Evolutionary conservation across 2,329 filamentous ascomycete genomes (phyloP).

Genomic region (Botrytis medusae): DNA sequence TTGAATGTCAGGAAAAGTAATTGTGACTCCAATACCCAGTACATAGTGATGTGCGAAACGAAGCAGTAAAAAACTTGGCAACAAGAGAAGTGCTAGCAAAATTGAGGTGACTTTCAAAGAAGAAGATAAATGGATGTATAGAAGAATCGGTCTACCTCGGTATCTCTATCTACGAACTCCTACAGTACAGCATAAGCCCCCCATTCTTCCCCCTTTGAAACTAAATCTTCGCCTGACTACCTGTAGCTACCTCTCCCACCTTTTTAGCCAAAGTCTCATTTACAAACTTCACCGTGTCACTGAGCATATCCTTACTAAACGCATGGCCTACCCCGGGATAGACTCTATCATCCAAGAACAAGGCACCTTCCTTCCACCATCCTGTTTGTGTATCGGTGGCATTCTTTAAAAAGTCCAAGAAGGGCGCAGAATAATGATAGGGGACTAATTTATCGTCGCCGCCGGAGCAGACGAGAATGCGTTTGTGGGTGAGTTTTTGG

Average conservation of each 20-base stretch:
- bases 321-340: constrained; percentile 69
- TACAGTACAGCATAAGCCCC: not conserved
- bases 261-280: constrained; percentile 40
- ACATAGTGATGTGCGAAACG: not conserved
- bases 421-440: constrained; percentile 58
- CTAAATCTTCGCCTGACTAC: constrained; percentile 30
- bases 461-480: constrained; percentile 63
- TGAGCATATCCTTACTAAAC: constrained; percentile 67
- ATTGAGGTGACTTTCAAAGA: not conserved
- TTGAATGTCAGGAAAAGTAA: not conserved
- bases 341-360: constrained; percentile 63
- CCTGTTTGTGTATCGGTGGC: constrained; percentile 42
- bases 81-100: not conserved
- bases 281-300: constrained; percentile 65
- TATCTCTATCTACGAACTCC: too few species aligned
- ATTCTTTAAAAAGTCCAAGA: constrained; percentile 60
- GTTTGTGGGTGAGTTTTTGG: constrained; percentile 58
- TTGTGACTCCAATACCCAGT: not conserved
- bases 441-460: constrained; percentile 72
- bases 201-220: too few species aligned
- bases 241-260: not conserved
- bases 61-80: not conserved
- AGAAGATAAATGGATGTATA: not conserved
- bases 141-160: not conserved
- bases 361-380: constrained; percentile 55